Base-by-base conservation (phyloP, 2,329 filamentous ascomycete species). In the Colletotrichum godetiae region DNA sequence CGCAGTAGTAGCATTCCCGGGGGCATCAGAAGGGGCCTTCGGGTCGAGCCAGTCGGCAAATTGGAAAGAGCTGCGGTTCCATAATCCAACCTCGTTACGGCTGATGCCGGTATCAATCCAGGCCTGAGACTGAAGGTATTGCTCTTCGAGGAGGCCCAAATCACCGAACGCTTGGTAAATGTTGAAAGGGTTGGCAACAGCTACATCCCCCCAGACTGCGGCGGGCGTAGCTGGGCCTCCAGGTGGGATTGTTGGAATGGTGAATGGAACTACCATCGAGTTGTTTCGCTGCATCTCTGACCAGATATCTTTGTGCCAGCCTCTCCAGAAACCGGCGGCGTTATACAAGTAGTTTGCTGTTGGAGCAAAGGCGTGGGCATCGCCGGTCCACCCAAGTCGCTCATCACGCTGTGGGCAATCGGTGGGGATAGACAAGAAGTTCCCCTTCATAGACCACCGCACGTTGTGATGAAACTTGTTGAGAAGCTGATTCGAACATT, bases 321-420 rank as follows among this genome's bases (percentile, higher is more conserved):
- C 82, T 27, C 80, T 76, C 70, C 88, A 85, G 73, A 91, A 86
- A 0, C 86, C 88, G 0, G 83, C 79, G 1, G 86, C 86, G 75
- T 90, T 82, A 78, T 87, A 91, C 0, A 92, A 80, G 74, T 87
- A 91, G 62, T 84, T 87, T 0, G 87, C 84, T 0, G 88, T 86
- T 0, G 87, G 85, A 0, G 82, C 80, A 71, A 91, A 91, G 1
- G 85, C 83, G 49, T 86, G 86, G 8, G 84, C 80, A 74, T 89
- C 86, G 19, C 89, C 86, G 0, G 85, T 88, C 89, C 89, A 88
- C 24, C 86, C 86, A 6, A 90, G 78, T 0, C 88, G 82, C 78
- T 90, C 88, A 66, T 90, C 88, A 1, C 88, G 82, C 74, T 90
- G 87, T 0, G 88, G 88, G 74, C 88, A 90, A 75, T 92, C 90